These are phyloP conservation scores for Cercospora zeae-maydis DNA, from an alignment of 2,329 filamentous ascomycete genomes.

Conservation along the genomic window DNA sequence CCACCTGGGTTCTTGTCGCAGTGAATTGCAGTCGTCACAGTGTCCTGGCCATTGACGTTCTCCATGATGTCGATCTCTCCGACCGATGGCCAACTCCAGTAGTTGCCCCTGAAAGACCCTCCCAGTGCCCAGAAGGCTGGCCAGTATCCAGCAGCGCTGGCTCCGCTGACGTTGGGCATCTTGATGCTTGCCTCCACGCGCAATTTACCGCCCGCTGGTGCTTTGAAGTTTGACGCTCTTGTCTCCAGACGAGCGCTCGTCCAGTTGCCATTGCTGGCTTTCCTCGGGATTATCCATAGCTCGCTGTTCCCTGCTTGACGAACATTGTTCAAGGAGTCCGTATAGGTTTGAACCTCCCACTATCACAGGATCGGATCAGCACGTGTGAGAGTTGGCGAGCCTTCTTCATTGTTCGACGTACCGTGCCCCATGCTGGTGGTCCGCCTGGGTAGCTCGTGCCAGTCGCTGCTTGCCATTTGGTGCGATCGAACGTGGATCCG, in stretches of 20 bases:
- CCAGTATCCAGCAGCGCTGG: conserved; percentile 26
- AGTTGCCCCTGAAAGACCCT: conserved; percentile 23
- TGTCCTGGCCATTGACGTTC: conserved; percentile 31
- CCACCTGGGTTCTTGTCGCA: conserved; percentile 35
- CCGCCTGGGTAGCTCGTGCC: conserved; percentile 50
- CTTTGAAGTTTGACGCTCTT: conserved; percentile 21
- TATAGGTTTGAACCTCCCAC: conserved; percentile 49
- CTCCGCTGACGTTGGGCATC: conserved; percentile 18
- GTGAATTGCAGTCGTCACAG: conserved; percentile 27
- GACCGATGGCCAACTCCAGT: conserved; percentile 29
- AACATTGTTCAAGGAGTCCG: conserved; percentile 41
- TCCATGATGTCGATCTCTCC: conserved; percentile 37
- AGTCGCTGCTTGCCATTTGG: conserved; percentile 46
- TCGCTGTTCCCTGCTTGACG: conserved; percentile 39
- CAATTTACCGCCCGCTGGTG: conserved; percentile 28
- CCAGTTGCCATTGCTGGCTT: conserved; percentile 26
- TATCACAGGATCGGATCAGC: background rate
- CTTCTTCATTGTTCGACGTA: background rate
- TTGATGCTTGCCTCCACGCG: conserved; percentile 25
- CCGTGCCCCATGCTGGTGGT: conserved; percentile 46
- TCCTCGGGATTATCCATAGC: conserved; percentile 41
- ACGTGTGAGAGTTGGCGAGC: background rate
- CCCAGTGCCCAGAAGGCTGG: conserved; percentile 28
- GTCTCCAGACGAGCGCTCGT: conserved; percentile 27
- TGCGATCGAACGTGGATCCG: conserved; percentile 37